Base-by-base conservation (phyloP, 148 eudicot species). In the Hydrangea macrophylla region DNA sequence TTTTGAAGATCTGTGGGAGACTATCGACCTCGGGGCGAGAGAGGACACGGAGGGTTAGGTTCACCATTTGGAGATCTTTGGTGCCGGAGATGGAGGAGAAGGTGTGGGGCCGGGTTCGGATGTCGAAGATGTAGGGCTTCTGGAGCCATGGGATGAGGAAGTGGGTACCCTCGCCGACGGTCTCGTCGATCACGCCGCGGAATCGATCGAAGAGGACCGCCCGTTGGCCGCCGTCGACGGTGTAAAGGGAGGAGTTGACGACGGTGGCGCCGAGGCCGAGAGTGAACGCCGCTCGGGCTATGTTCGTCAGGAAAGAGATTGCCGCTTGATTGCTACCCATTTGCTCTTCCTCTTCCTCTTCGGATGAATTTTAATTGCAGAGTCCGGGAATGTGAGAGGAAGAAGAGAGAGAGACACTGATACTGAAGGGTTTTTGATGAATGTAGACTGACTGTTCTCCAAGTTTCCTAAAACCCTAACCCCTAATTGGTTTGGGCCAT, bases 11-110 rank as follows among this genome's bases (percentile, higher is more conserved):
- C 0, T 60, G 45, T 0, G 92, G 89, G 6, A 90, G 73, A 7
- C 62, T 67, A 11, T 32, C 7, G 22, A 82, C 84, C 20, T 88
- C 89, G 6, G 98, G 98, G 18, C 96, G 84, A 9, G 90, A 83
- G 12, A 93, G 71, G 20, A 93, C 89, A 27, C 98, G 77, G 8
- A 93, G 92, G 1, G 95, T 90, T 5, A 93, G 84, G 67, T 90
- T 88, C 10, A 93, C 98, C 98, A 93, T 93, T 65, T 93, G 98
- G 55, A 93, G 92, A 57, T 93, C 98, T 70, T 93, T 93, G 0
- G 98, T 93, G 25, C 98, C 98, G 51, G 90, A 90, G 17, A 83
- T 17, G 32, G 98, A 93, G 30, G 90, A 75, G 77, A 93, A 90
- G 9, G 85, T 79, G 68, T 93, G 98, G 24, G 96, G 96, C 0